phyloP scores from a whole-genome alignment of 2,329 filamentous ascomycete genomes.

The Pestalotiopsis sp. region DNA sequence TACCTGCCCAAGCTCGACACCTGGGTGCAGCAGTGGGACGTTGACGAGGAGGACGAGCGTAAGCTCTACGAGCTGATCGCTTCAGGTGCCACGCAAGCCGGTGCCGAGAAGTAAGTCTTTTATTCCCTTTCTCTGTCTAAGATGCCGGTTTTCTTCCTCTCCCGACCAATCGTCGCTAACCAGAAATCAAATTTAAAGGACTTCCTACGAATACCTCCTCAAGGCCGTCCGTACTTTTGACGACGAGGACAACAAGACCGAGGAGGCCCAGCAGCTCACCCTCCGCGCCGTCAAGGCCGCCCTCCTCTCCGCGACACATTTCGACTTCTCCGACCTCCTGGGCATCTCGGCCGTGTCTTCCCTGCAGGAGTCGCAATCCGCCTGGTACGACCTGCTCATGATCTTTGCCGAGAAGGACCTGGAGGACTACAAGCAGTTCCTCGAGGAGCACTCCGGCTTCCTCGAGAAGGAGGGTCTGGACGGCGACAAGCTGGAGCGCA shows the following conservation, averaged over 20 bases:
- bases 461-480: conserved; percentile 77
- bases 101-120: conserved; percentile 71
- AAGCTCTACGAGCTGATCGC: conserved; percentile 83
- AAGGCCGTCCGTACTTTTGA: conserved; percentile 66
- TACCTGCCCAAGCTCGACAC: conserved; percentile 81
- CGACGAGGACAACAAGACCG: conserved; percentile 57
- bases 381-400: conserved; percentile 90
- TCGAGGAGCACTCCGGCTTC: conserved; percentile 86
- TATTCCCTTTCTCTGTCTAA: background rate
- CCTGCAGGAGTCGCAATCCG: conserved; percentile 79
- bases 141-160: background rate
- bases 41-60: conserved; percentile 79
- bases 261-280: conserved; percentile 63
- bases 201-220: conserved; percentile 69
- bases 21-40: conserved; percentile 84
- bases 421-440: conserved; percentile 95
- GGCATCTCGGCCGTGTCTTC: conserved; percentile 83
- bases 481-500: conserved; percentile 77
- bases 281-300: conserved; percentile 59
- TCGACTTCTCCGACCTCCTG: conserved; percentile 80
- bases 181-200: conserved; percentile 34
- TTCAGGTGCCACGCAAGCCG: conserved; percentile 77
- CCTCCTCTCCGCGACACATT: conserved; percentile 57
- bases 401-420: conserved; percentile 94
- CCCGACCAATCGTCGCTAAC: background rate